These are phyloP conservation scores for Selaginella tamariscina DNA, from an alignment of 75 land plant genomes.

Conservation along the genomic window DNA sequence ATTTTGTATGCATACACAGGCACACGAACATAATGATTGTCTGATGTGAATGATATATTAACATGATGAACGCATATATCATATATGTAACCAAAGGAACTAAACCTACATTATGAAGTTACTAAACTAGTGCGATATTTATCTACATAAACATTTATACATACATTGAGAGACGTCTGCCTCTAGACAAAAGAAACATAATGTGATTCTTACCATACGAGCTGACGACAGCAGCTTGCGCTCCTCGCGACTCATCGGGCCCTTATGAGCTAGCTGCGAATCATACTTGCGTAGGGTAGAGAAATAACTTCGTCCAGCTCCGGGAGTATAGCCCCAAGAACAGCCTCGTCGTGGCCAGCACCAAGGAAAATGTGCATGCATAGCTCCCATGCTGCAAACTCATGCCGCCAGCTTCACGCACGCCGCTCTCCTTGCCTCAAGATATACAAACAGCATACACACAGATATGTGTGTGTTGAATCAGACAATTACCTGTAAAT, in stretches of 20 bases:
- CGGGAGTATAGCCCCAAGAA: not conserved
- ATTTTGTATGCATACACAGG: no score
- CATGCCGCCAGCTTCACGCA: not conserved
- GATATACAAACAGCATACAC: no score
- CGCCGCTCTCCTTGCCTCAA: no score
- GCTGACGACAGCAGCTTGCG: no score
- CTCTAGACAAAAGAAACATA: no score
- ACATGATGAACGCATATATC: not conserved
- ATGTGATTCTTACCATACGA: no score
- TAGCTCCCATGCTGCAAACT: not conserved
- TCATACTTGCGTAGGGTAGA: not conserved
- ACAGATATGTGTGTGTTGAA: no score
- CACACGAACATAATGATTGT: no score
- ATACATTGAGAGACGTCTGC: not conserved
- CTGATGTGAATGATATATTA: not conserved
- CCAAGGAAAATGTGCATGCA: not conserved
- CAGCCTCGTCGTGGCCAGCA: not conserved
- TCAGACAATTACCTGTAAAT: slow-evolving; percentile 88
- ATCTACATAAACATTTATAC: no score
- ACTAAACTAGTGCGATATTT: no score
- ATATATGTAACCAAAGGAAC: no score
- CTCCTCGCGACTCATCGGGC: not conserved
- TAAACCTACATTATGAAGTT: no score
- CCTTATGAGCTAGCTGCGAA: not conserved
- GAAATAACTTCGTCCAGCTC: not conserved